phyloP scores from a whole-genome alignment of 106 monocot species.

The Platanthera zijinensis region DNA sequence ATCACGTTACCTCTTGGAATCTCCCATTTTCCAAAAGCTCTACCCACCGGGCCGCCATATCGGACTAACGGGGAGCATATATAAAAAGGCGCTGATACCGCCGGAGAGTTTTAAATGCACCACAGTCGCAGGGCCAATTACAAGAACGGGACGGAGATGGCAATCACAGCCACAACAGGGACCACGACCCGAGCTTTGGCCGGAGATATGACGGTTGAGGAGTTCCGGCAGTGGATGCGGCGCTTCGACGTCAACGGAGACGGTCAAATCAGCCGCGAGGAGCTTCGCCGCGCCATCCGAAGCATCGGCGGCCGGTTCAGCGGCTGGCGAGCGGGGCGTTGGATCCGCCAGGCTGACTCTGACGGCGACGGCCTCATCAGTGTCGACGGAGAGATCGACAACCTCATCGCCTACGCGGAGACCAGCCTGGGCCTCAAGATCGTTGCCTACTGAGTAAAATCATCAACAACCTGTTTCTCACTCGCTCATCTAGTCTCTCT shows the following conservation, averaged over 20 bases:
- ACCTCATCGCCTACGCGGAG: constrained; percentile 15
- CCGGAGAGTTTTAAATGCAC: too few relatives aligned
- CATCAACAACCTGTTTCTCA: neutral
- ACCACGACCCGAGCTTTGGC: constrained; percentile 8
- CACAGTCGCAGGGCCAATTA: too few relatives aligned
- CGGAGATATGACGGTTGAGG: constrained; percentile 36
- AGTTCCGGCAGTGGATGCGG: constrained; percentile 49
- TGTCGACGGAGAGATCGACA: constrained; percentile 17
- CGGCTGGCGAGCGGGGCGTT: constrained; percentile 33
- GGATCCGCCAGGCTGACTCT: constrained; percentile 17
- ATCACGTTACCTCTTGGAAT: too few relatives aligned
- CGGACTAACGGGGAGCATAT: too few relatives aligned
- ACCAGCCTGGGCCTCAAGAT: constrained; percentile 19
- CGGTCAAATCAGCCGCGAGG: constrained; percentile 44
- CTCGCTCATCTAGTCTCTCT: neutral
- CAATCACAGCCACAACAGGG: neutral
- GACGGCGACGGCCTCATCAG: constrained; percentile 16
- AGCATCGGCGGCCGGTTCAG: constrained; percentile 28
- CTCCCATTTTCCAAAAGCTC: too few relatives aligned
- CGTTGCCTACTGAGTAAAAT: constrained; percentile 4
- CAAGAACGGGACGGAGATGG: neutral
- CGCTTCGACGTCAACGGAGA: constrained; percentile 41
- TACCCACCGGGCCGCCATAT: too few relatives aligned
- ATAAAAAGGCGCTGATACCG: too few relatives aligned
- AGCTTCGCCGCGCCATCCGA: constrained; percentile 40